Evolutionary conservation across 208 protist species (phyloP).

Genomic region (Crithidia sp.): DNA sequence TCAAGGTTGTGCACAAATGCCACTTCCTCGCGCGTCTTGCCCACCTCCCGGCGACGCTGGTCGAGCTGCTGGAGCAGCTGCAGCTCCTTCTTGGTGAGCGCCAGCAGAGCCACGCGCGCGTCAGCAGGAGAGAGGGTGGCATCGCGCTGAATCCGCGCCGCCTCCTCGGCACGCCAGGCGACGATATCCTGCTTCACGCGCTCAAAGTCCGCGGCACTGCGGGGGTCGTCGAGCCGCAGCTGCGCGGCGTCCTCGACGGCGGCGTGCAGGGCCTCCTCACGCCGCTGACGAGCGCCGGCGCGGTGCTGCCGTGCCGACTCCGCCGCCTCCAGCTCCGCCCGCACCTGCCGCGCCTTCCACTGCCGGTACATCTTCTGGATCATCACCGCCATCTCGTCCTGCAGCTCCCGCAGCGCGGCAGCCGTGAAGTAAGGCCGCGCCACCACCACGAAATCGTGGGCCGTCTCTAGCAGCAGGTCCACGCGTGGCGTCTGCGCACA

Average conservation of each 20-base stretch:
- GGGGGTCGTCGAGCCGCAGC: slow-evolving; percentile 89
- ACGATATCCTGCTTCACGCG: slow-evolving; percentile 92
- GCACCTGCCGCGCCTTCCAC: slow-evolving; percentile 91
- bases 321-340: slow-evolving; percentile 57
- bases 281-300: slow-evolving; percentile 55
- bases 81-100: slow-evolving; percentile 95
- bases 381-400: slow-evolving; percentile 77
- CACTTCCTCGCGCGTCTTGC: slow-evolving; percentile 62
- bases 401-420: slow-evolving; percentile 63
- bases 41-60: slow-evolving; percentile 72
- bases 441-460: slow-evolving; percentile 70
- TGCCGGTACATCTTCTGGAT: slow-evolving; percentile 94
- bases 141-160: slow-evolving; percentile 68
- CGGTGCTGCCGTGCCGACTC: slow-evolving; percentile 65
- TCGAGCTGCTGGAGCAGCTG: slow-evolving; percentile 97
- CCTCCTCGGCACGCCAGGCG: slow-evolving; percentile 88
- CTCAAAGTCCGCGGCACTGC: slow-evolving; percentile 93
- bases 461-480: slow-evolving; percentile 68
- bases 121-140: slow-evolving; percentile 54
- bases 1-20: slow-evolving; percentile 72
- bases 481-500: slow-evolving; percentile 90
- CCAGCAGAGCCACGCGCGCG: slow-evolving; percentile 65
- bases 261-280: slow-evolving; percentile 70
- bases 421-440: slow-evolving; percentile 91
- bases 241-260: slow-evolving; percentile 80